Base-by-base conservation (phyloP, 1,139 yeast genomes). In the Geotrichum klebahnii region DNA sequence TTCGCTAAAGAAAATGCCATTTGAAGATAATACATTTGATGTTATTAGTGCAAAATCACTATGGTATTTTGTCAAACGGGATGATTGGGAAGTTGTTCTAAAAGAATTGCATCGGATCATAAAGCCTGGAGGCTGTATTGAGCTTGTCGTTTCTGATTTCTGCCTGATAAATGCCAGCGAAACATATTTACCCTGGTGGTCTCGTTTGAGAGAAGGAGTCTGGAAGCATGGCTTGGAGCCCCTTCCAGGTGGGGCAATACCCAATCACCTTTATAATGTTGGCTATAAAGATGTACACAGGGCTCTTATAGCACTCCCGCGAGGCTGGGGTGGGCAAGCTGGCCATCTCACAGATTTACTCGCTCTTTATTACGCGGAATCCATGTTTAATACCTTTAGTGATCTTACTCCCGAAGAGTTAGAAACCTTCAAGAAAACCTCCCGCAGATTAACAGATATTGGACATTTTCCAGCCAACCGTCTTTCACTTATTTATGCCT, bases 91-190 rank as follows among this genome's bases (percentile, higher is more conserved):
- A 2, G 61, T 59, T 1, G 69, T 67, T 0, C 57, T 74, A 23
- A 54, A 58, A 14, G 78, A 74, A 50, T 50, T 72, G 24, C 51
- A 53, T 39, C 59, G 79, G 37, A 67, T 73, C 3, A 59, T 70
- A 23, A 67, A 69, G 51, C 73, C 74, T 1, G 69, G 69, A 8
- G 78, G 77, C 0, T 67, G 61, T 43, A 55, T 72, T 2, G 69
- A 68, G 45, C 40, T 70, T 14, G 56, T 65, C 12, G 49, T 66
- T 22, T 58, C 62, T 50, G 73, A 69, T 46, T 65, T 61, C 41
- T 58, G 59, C 5, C 36, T 63, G 4, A 45, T 68, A 5, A 61
- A 59, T 43, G 53, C 20, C 28, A 39, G 50, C 23, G 26, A 31
- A 3, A 12, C 31, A 14, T 35, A 32, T 20, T 34, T 52, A 40